Conservation (phyloP, 2,329 filamentous ascomycete species). For the Corniculantispora saksenae region DNA sequence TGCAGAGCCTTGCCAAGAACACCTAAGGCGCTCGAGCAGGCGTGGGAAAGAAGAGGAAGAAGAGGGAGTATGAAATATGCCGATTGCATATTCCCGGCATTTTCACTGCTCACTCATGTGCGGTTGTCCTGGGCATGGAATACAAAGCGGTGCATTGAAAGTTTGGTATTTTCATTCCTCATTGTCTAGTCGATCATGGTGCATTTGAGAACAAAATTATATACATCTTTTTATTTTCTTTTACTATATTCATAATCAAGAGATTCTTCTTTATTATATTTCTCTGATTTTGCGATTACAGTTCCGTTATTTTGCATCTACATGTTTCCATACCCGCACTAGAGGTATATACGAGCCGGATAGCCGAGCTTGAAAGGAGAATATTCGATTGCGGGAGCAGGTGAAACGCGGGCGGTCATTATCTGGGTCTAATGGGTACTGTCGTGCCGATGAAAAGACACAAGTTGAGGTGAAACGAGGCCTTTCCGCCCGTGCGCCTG, state of each 20-base stretch:
- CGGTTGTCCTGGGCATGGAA: too few relatives aligned
- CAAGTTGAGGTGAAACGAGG: background rate
- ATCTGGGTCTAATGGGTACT: too few relatives aligned
- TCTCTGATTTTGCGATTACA: too few relatives aligned
- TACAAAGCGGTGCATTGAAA: too few relatives aligned
- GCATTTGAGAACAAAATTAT: too few relatives aligned
- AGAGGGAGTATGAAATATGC: too few relatives aligned
- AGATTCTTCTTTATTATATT: too few relatives aligned
- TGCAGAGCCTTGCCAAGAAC: constrained; percentile 73
- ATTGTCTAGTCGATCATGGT: too few relatives aligned
- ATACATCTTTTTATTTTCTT: too few relatives aligned
- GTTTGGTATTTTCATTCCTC: too few relatives aligned
- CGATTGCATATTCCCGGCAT: constrained; percentile 9
- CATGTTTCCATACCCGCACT: background rate
- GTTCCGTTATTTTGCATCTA: too few relatives aligned
- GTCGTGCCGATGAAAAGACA: background rate
- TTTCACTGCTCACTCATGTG: background rate
- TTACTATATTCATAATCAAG: too few relatives aligned
- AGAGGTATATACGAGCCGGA: background rate
- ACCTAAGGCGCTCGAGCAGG: constrained; percentile 23
- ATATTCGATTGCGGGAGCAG: background rate
- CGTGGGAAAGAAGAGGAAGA: background rate
- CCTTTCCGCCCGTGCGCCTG: constrained; percentile 1
- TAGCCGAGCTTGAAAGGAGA: background rate
- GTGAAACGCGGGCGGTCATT: background rate